Evolutionary conservation across 2,329 filamentous ascomycete genomes (phyloP).

Genomic region (Hortaea werneckii): DNA sequence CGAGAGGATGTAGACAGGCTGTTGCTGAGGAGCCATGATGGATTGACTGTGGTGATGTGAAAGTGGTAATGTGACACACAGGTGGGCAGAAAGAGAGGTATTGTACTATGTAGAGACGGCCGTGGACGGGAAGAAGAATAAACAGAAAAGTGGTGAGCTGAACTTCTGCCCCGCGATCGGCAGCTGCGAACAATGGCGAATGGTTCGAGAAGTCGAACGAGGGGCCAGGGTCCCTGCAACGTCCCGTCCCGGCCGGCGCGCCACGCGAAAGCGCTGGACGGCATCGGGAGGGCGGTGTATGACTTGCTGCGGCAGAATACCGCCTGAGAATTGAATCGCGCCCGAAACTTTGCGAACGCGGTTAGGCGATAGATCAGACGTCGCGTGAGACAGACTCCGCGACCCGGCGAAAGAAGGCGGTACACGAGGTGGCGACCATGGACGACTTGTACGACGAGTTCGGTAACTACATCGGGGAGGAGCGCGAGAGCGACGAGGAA

Average conservation of each 20-base stretch:
- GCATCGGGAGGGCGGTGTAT: background rate
- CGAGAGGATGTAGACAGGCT: slow-evolving; percentile 88
- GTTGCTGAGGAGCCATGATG: slow-evolving; percentile 62
- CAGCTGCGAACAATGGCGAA: background rate
- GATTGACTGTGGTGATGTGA: slow-evolving; percentile 3
- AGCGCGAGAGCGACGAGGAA: slow-evolving; percentile 75
- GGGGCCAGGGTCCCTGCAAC: background rate
- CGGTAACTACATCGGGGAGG: slow-evolving; percentile 96
- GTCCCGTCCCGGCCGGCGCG: background rate
- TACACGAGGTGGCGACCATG: slow-evolving; percentile 38
- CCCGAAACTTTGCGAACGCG: background rate
- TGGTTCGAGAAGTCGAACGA: background rate
- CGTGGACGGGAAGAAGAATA: background rate
- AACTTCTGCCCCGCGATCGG: background rate
- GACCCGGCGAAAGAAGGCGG: no score
- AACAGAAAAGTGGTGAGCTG: background rate
- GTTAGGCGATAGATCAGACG: no score
- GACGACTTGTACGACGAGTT: slow-evolving; percentile 99
- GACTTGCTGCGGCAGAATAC: background rate
- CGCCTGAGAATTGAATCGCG: background rate
- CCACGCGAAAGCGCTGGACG: background rate
- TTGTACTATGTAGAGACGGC: no score
- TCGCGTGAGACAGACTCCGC: no score
- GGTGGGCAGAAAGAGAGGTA: background rate
- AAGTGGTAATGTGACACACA: background rate